These are phyloP conservation scores for Cercospora sesami DNA, from an alignment of 2,329 filamentous ascomycete genomes.

Conservation along the genomic window DNA sequence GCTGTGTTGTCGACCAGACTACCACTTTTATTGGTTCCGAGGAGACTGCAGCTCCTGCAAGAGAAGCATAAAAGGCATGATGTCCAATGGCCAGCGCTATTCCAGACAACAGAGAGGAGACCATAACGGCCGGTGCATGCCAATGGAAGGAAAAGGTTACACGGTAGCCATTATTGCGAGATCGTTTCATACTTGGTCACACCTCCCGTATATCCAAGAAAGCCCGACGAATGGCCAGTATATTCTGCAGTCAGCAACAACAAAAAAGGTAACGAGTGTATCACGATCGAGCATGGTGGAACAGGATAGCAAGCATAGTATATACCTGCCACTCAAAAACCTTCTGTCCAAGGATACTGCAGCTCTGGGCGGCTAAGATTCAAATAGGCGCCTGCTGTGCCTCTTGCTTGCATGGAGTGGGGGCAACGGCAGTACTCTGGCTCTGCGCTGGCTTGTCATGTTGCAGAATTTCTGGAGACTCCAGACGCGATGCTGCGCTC, in stretches of 20 bases:
- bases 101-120: no score
- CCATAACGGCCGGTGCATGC: slow-evolving; percentile 8
- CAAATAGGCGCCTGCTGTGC: slow-evolving; percentile 16
- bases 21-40: slow-evolving; percentile 12
- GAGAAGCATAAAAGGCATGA: slow-evolving; percentile 16
- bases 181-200: slow-evolving; percentile 4
- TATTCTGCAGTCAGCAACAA: neutral
- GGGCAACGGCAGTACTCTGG: neutral
- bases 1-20: slow-evolving; percentile 15
- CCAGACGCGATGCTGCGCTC: neutral
- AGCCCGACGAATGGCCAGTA: neutral
- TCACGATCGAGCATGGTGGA: slow-evolving; percentile 3
- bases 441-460: neutral
- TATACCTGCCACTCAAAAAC: slow-evolving; percentile 6
- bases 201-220: neutral
- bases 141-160: neutral
- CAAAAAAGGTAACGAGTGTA: neutral
- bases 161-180: neutral
- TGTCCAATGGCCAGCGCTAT: no score
- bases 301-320: neutral
- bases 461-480: neutral
- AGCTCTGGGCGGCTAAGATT: slow-evolving; percentile 15
- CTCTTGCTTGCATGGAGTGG: slow-evolving; percentile 13
- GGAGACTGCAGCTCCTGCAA: neutral
- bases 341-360: neutral